phyloP scores from a whole-genome alignment of 306 rosid species.

The Echinosophora koreensis region DNA sequence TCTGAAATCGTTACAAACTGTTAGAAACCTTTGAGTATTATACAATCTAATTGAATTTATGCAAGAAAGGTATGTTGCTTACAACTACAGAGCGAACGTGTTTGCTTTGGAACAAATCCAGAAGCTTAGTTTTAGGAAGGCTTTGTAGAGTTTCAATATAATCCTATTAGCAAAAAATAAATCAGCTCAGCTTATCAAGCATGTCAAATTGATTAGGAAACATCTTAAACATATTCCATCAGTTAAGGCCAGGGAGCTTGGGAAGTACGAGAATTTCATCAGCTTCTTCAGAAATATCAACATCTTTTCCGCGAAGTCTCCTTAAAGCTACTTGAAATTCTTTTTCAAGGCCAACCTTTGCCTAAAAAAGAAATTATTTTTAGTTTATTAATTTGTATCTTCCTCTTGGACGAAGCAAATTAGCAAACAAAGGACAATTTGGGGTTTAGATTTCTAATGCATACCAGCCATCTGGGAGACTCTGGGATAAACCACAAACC shows the following conservation, averaged over 20 bases:
- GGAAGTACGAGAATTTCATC: constrained; percentile 70
- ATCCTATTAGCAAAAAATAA: constrained; percentile 55
- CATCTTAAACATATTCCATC: constrained; percentile 19
- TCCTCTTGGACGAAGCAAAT: constrained; percentile 14
- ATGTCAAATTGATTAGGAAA: constrained; percentile 19
- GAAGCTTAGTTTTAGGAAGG: constrained; percentile 64
- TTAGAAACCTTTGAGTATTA: constrained; percentile 35
- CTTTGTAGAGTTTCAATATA: constrained; percentile 67
- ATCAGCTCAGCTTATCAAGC: constrained; percentile 30
- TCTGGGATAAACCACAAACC: constrained; percentile 81
- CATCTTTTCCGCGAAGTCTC: constrained; percentile 64
- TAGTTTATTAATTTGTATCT: not conserved
- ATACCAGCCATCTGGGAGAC: constrained; percentile 93
- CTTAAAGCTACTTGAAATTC: constrained; percentile 69
- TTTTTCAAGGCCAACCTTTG: constrained; percentile 63
- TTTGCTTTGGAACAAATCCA: constrained; percentile 70
- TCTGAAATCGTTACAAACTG: constrained; percentile 51
- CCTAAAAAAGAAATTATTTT: constrained; percentile 57
- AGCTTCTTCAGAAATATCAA: constrained; percentile 69
- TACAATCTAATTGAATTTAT: constrained; percentile 10
- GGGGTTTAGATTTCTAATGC: constrained; percentile 28
- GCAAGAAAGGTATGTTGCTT: constrained; percentile 45
- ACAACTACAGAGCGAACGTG: constrained; percentile 71
- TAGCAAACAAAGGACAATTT: not conserved
- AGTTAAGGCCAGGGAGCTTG: constrained; percentile 39